Conservation (phyloP, 306 rosid genomes). For the Lotus japonicus region DNA sequence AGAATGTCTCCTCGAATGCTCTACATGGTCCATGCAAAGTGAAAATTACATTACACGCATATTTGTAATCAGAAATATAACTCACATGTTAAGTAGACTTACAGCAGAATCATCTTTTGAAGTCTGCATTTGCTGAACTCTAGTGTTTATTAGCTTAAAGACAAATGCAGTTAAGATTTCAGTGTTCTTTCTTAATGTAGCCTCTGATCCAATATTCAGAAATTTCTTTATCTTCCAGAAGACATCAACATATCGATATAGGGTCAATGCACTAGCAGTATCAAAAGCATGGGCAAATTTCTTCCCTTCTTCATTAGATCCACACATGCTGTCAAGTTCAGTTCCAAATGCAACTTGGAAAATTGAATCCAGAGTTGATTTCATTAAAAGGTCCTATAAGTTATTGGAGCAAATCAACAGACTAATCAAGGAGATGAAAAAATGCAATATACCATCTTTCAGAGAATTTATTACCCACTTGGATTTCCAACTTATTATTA, state of each 20-base stretch:
- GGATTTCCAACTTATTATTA: constrained; percentile 45
- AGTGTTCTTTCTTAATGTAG: constrained; percentile 30
- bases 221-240: constrained; percentile 69
- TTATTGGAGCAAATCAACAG: background rate
- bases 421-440: background rate
- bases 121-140: constrained; percentile 41
- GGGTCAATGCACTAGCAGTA: constrained; percentile 46
- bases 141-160: constrained; percentile 42
- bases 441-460: background rate
- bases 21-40: constrained; percentile 27
- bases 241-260: constrained; percentile 59
- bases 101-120: constrained; percentile 36
- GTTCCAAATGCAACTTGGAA: constrained; percentile 77
- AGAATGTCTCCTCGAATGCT: constrained; percentile 48
- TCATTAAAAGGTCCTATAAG: constrained; percentile 53
- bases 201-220: constrained; percentile 68
- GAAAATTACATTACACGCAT: background rate
- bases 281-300: constrained; percentile 55
- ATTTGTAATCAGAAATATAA: background rate
- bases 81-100: constrained; percentile 22
- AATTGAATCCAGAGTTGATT: constrained; percentile 59
- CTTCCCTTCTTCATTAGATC: constrained; percentile 65
- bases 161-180: constrained; percentile 43
- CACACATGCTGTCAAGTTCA: constrained; percentile 77
- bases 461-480: constrained; percentile 33